Evolutionary conservation across 2,329 filamentous ascomycete species (phyloP), one percentile per base, ranked within the genome.

Genomic region (Penicillium sp.): DNA sequence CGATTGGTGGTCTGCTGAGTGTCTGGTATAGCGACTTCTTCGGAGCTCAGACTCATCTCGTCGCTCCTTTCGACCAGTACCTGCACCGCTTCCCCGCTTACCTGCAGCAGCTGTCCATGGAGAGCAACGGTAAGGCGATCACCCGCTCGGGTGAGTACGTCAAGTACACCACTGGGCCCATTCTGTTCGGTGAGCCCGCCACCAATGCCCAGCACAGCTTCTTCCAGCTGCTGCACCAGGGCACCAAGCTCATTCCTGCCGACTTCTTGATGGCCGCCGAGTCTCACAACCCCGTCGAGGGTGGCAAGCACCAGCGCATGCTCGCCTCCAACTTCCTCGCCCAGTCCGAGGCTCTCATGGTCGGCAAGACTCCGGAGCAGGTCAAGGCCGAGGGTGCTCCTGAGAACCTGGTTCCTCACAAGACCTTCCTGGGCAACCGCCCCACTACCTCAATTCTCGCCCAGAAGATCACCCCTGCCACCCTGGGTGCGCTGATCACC

Each of bases 1-100:
- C 89, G 45, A 79, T 98, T 58, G 93, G 86, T 67, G 93, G 91
- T 71, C 83, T 98, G 28, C 74, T 98, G 66, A 96, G 90, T 63
- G 90, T 98, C 48, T 98, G 90, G 90, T 98, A 98, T 78, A 94
- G 89, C 54, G 88, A 98, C 78, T 97, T 97, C 76, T 98, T 95
- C 73, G 90, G 90, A 69, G 90, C 93, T 45, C 93, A 98, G 76
- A 97, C 93, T 52, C 93, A 97, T 74, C 81, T 98, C 45, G 90
- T 98, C 57, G 88, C 93, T 69, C 93, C 93, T 49, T 98, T 97
- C 71, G 93, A 98, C 75, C 93, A 98, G 75, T 98, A 98, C 76
- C 85, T 98, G 58, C 90, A 96, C 81, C 88, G 93, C 60, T 97
- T 98, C 85, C 90, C 93, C 34, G 93, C 93, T 61, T 98, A 98